Evolutionary conservation across 1,139 yeast genomes (phyloP).

Genomic region (Ashbya aceris): DNA sequence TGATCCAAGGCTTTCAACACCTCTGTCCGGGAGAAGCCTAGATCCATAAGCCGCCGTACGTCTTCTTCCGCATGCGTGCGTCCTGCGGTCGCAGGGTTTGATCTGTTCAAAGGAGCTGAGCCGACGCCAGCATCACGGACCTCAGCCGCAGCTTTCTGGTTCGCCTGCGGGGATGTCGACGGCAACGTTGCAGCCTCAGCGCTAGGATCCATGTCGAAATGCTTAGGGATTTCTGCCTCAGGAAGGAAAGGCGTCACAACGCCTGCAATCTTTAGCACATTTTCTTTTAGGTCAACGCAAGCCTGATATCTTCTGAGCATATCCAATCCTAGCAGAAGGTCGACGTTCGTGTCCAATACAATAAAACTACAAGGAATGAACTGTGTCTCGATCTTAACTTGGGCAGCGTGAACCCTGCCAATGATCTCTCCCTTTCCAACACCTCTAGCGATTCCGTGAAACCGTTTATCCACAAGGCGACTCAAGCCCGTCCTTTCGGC

Average conservation of each 20-base stretch:
- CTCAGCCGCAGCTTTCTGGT: neutral
- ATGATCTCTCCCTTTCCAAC: slow-evolving; percentile 75
- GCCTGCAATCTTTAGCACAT: slow-evolving; percentile 63
- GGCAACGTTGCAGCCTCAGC: neutral
- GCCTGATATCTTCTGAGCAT: slow-evolving; percentile 87
- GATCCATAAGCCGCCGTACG: slow-evolving; percentile 45
- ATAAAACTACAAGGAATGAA: slow-evolving; percentile 73
- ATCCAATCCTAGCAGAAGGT: slow-evolving; percentile 44
- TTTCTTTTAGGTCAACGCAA: slow-evolving; percentile 58
- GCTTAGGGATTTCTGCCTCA: slow-evolving; percentile 61
- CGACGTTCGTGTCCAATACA: slow-evolving; percentile 71
- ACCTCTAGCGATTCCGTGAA: slow-evolving; percentile 77
- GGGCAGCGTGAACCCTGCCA: slow-evolving; percentile 86
- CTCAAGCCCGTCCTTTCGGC: slow-evolving; percentile 67
- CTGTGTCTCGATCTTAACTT: slow-evolving; percentile 62
- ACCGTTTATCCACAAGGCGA: slow-evolving; percentile 72
- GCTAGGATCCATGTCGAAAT: slow-evolving; percentile 7
- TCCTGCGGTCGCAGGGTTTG: slow-evolving; percentile 1
- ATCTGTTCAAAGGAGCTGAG: neutral
- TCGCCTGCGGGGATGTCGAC: neutral
- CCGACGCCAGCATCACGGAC: neutral
- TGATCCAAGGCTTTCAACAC: slow-evolving; percentile 56
- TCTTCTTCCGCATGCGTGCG: slow-evolving; percentile 36
- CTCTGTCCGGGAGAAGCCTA: slow-evolving; percentile 64
- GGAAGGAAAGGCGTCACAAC: slow-evolving; percentile 62